Conservation (phyloP, 2,329 filamentous ascomycete species). For the Zopfia rhizophila region DNA sequence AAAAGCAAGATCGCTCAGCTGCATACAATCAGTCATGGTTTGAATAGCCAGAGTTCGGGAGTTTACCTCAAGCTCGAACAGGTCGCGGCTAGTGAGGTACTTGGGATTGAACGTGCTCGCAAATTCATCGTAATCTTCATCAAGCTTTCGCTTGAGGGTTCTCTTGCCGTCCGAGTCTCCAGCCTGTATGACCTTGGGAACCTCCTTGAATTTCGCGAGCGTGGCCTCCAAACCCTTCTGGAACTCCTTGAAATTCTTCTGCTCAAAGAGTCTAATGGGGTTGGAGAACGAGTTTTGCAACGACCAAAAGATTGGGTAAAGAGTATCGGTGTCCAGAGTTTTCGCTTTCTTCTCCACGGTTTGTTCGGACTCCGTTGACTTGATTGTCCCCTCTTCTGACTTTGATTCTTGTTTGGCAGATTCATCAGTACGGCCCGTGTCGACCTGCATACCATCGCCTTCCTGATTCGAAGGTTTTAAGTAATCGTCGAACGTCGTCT, state of each 20-base stretch:
- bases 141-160: conserved; percentile 76
- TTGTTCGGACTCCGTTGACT: conserved; percentile 59
- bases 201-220: conserved; percentile 78
- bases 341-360: conserved; percentile 58
- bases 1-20: conserved; percentile 95
- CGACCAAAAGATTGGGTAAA: conserved; percentile 96
- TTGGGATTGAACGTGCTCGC: conserved; percentile 92
- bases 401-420: conserved; percentile 52
- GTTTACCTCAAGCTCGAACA: conserved; percentile 90
- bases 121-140: conserved; percentile 69
- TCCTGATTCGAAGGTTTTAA: conserved; percentile 49
- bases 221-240: conserved; percentile 71
- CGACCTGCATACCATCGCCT: conserved; percentile 73
- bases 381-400: conserved; percentile 31
- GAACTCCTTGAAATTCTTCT: conserved; percentile 72
- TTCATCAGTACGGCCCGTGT: conserved; percentile 55
- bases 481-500: conserved; percentile 81
- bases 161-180: conserved; percentile 72
- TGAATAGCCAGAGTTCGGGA: conserved; percentile 23
- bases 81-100: conserved; percentile 94
- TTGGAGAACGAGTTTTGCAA: conserved; percentile 92
- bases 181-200: conserved; percentile 74
- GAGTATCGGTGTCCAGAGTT: conserved; percentile 71
- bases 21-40: conserved; percentile 39
- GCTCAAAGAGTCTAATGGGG: conserved; percentile 82